These are phyloP conservation scores for Colletotrichum eleusines DNA, from an alignment of 2,329 filamentous ascomycete species.

Conservation along the genomic window DNA sequence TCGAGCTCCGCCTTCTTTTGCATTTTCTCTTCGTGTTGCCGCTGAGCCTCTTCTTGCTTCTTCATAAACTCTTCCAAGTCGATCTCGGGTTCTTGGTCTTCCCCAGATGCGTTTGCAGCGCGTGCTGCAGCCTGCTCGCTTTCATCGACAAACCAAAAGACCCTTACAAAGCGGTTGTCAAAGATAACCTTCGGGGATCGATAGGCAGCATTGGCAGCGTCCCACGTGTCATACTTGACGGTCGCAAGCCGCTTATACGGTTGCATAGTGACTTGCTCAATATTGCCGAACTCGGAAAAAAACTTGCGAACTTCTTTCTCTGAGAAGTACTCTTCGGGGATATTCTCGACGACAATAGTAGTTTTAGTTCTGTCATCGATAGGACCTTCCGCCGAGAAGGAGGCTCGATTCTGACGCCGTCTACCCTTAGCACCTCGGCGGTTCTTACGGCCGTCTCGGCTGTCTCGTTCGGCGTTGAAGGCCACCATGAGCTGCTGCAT, in stretches of 20 bases:
- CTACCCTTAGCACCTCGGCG: conserved; percentile 43
- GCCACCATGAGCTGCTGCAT: conserved; percentile 40
- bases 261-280: conserved; percentile 74
- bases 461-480: conserved; percentile 43
- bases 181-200: conserved; percentile 84
- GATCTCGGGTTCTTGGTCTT: conserved; percentile 59
- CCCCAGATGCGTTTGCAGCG: conserved; percentile 43
- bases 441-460: conserved; percentile 47
- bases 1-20: conserved; percentile 73
- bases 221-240: conserved; percentile 76
- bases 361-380: conserved; percentile 72
- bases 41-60: conserved; percentile 80
- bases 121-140: conserved; percentile 51
- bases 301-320: conserved; percentile 75
- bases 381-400: conserved; percentile 74
- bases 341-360: conserved; percentile 81
- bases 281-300: conserved; percentile 78
- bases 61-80: conserved; percentile 77
- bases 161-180: conserved; percentile 87
- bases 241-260: conserved; percentile 75
- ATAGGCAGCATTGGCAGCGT: conserved; percentile 76
- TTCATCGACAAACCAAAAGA: conserved; percentile 78
- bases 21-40: conserved; percentile 73
- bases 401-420: conserved; percentile 55
- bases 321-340: conserved; percentile 77